These are phyloP conservation scores for Samsoniella hepiali DNA, from an alignment of 2,329 filamentous ascomycete genomes.

Conservation along the genomic window DNA sequence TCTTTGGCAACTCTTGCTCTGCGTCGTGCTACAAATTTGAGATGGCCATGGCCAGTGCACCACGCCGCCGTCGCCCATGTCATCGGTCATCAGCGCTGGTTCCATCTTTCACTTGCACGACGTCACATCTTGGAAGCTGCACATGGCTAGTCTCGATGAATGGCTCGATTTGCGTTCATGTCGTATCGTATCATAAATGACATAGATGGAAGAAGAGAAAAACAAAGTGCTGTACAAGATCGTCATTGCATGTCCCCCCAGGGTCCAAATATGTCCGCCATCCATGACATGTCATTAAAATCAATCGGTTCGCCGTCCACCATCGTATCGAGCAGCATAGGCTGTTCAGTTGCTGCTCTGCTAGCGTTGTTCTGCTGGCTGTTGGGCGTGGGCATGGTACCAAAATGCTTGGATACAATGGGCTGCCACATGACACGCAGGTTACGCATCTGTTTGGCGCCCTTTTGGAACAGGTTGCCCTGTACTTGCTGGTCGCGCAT, in stretches of 20 bases:
- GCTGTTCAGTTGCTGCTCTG: conserved; percentile 17
- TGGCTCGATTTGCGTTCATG: background rate
- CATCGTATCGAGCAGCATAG: conserved; percentile 22
- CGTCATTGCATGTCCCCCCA: conserved; percentile 35
- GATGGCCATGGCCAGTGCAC: background rate
- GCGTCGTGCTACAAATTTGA: background rate
- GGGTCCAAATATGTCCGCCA: conserved; percentile 37
- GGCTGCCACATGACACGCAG: conserved; percentile 37
- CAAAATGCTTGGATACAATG: conserved; percentile 29
- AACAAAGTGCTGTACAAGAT: background rate
- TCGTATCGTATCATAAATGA: conserved; percentile 11
- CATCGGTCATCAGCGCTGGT: background rate
- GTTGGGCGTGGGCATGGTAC: conserved; percentile 30
- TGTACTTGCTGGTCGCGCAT: conserved; percentile 29
- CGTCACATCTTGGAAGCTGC: background rate
- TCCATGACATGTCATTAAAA: conserved; percentile 36
- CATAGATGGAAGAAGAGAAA: background rate
- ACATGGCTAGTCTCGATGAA: background rate
- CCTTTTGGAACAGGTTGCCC: conserved; percentile 32
- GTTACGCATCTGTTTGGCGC: conserved; percentile 35
- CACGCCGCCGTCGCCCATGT: background rate
- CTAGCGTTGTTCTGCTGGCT: conserved; percentile 23
- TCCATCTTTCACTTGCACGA: background rate
- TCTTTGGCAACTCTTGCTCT: background rate
- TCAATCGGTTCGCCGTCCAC: conserved; percentile 28